Evolutionary conservation across 768 basidiomycete genomes (phyloP).

Genomic region (Pisolithus albus): DNA sequence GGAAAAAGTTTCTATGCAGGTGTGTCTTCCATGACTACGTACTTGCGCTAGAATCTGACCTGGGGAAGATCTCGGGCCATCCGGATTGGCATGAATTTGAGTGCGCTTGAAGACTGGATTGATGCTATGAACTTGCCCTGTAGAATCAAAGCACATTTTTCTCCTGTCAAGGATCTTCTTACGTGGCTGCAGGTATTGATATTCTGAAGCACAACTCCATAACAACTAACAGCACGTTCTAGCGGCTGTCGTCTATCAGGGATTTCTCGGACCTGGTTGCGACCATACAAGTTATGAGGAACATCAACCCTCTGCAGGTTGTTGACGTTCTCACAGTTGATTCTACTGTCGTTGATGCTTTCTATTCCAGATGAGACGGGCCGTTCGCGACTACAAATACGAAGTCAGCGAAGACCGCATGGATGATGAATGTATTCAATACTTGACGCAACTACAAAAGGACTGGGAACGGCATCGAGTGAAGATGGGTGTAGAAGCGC

Average conservation of each 20-base stretch:
- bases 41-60: slow-evolving; percentile 6
- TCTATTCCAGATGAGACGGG: slow-evolving; percentile 71
- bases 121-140: slow-evolving; percentile 71
- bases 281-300: slow-evolving; percentile 80
- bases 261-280: slow-evolving; percentile 86
- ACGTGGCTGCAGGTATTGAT: slow-evolving; percentile 72
- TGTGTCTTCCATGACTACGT: slow-evolving; percentile 24
- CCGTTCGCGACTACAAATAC: slow-evolving; percentile 88
- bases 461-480: slow-evolving; percentile 95
- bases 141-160: slow-evolving; percentile 74
- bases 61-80: slow-evolving; percentile 62
- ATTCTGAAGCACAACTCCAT: not conserved
- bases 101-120: slow-evolving; percentile 87
- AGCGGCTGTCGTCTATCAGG: slow-evolving; percentile 81
- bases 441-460: slow-evolving; percentile 89
- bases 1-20: slow-evolving; percentile 94
- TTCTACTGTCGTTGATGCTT: not conserved
- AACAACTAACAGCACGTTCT: slow-evolving; percentile 1
- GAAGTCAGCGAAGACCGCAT: slow-evolving; percentile 90
- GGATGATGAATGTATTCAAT: slow-evolving; percentile 93
- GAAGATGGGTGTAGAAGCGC: slow-evolving; percentile 76
- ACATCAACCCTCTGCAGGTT: slow-evolving; percentile 90
- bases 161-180: slow-evolving; percentile 75
- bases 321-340: not conserved
- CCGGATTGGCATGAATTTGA: slow-evolving; percentile 85